Evolutionary conservation across 73 alveolate genomes (phyloP), one percentile per base, ranked within the genome.

Genomic region (Urostyla sp.): DNA sequence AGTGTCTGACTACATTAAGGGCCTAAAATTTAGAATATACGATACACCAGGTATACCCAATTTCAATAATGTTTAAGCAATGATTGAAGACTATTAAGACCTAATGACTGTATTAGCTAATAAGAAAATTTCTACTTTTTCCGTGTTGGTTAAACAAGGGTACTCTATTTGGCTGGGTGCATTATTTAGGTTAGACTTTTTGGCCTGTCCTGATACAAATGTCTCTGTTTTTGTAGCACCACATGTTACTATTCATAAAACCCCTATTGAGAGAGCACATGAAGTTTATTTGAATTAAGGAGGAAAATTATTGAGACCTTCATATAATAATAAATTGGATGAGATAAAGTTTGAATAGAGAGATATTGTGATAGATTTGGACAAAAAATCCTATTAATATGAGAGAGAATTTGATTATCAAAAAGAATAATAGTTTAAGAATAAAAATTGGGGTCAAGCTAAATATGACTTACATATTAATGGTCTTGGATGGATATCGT

Each of bases 41-140:
- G 95, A 88, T 59, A 88, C 95, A 2, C 95, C 91, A 3, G 95
- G 95, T 8, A 61, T 88, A 27, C 95, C 95, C 11, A 88, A 87
- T 37, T 49, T 38, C 11, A 34, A 61, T 13, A 85, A 88, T 38
- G 87, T 54, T 1, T 28, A 72, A 4, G 21, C 91, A 13, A 46
- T 43, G 5, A 53, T 88, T 16, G 56, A 43, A n/a, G 77, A 80
- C 66, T 67, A 72, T 40, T 75, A 72, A 26, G 91, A 76, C 48
- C 56, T 67, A 0, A 59, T 82, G n/a, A 58, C 80, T 34, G n/a
- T 85, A 10, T 26, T 88, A 16, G 83, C 87, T 0, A 26, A 34
- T 0, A 72, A 81, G 61, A 32, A 54, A 23, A 78, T 88, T 44
- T 26, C n/a, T 7, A 54, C 91, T 11, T 31, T 54, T 43, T 66